Conservation (phyloP, 2,329 filamentous ascomycete genomes). For the Botrytis fabae region DNA sequence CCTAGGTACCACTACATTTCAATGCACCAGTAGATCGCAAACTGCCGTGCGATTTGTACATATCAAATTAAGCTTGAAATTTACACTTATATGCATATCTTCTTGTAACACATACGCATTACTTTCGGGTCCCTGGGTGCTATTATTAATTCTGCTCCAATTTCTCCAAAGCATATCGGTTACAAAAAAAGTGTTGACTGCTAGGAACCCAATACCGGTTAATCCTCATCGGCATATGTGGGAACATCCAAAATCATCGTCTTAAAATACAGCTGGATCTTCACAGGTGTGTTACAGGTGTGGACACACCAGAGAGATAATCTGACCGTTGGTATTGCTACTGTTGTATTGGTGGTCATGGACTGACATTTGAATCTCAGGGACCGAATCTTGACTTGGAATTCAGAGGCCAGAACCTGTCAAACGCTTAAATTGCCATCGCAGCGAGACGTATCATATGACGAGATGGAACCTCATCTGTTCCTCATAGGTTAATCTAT, state of each 20-base stretch:
- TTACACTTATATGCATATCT: background rate
- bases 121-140: background rate
- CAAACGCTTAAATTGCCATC: background rate
- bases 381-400: conserved; percentile 1
- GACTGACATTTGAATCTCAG: background rate
- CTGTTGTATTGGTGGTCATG: conserved; percentile 10
- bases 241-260: background rate
- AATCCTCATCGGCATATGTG: background rate
- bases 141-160: background rate
- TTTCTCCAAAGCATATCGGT: background rate
- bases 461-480: conserved; percentile 3
- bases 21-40: background rate
- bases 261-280: background rate
- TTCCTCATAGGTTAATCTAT: background rate
- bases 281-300: background rate
- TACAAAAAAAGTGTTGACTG: background rate
- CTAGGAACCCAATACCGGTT: background rate
- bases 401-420: background rate
- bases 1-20: background rate
- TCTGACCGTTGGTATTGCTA: background rate
- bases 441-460: conserved; percentile 13
- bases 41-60: background rate
- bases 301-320: conserved; percentile 2
- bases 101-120: background rate
- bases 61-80: background rate